Base-by-base conservation (phyloP, 441 rosid species). In the Erysimum cheiri region DNA sequence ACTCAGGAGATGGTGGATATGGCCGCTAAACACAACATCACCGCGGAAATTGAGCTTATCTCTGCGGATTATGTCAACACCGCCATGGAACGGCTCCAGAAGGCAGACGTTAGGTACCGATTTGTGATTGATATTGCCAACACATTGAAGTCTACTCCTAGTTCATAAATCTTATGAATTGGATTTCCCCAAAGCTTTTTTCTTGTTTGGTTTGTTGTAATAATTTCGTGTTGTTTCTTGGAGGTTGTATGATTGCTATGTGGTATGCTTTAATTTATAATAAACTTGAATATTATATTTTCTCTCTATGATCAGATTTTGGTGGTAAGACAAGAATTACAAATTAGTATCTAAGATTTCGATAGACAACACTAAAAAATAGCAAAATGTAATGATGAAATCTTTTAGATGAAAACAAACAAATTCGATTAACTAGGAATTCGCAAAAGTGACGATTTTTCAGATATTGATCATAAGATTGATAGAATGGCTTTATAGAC, bases 1-100 rank as follows among this genome's bases (percentile, higher is more conserved):
- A 84, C 84, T 0, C 85, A 84, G 58, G 88, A 84, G 72, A 87
- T 85, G 92, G 29, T 85, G 1, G 76, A 85, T 72, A 67, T 85
- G 64, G 91, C 87, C 8, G 84, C 73, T 0, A 58, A 84, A 76
- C 85, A 81, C 55, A 56, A 72, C 47, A 72, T 85, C 22, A 65
- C 66, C 1, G 81, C 88, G 0, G 83, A 87, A 28, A 72, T 81
- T 65, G 87, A 87, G 55, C 76, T 82, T 3, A 77, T 87, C 2
- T 71, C 83, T 0, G 64, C 81, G 4, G 85, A 85, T 11, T 82
- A 84, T 67, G 86, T 82, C 43, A 87, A 85, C 71, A 71, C 71
- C 2, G 87, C 88, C 40, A 64, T 79, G 78, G 83, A 83, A 26
- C 68, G 87, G 5, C 86, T 87, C 1, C 53, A 8, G 1, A 87